A percentile compares a stretch with the other conserved stretches of the same genome.
phyloP scores from a whole-genome alignment of 306 rosid genomes.

The Castanospermum australe region DNA sequence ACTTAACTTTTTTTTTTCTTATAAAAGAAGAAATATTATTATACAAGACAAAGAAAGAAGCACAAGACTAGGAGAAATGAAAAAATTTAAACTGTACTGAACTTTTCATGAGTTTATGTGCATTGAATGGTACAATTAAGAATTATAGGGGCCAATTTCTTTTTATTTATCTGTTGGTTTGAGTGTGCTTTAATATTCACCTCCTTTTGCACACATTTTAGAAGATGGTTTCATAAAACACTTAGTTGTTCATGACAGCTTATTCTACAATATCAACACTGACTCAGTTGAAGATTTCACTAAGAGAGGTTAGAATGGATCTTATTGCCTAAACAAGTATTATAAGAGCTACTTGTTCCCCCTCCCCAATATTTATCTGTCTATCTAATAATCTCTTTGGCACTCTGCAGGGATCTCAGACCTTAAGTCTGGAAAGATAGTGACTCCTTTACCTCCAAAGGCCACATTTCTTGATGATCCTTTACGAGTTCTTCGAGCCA shows the following conservation, averaged over 20 bases:
- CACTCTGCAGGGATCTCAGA: conserved; percentile 63
- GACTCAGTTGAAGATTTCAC: conserved; percentile 82
- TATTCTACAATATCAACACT: conserved; percentile 89
- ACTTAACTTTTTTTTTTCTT: neutral
- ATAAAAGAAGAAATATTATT: neutral
- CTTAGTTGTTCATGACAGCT: conserved; percentile 49
- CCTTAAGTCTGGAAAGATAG: conserved; percentile 81
- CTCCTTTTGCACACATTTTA: neutral
- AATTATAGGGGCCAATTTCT: neutral
- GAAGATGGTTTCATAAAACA: conserved; percentile 13
- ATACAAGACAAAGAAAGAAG: neutral
- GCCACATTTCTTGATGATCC: conserved; percentile 94
- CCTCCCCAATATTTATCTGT: neutral
- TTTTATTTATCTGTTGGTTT: neutral
- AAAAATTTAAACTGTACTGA: neutral
- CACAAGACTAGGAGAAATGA: neutral
- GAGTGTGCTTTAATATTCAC: neutral
- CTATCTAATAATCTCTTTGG: conserved; percentile 18
- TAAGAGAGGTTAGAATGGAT: conserved; percentile 60
- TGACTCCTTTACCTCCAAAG: conserved; percentile 86
- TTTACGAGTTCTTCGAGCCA: conserved; percentile 89
- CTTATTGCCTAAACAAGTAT: conserved; percentile 20
- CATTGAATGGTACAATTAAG: conserved; percentile 7
- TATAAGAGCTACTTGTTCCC: conserved; percentile 4
- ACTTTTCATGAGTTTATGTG: neutral